Evolutionary conservation across 805 yeast species (phyloP).

Genomic region (Candida awuae): DNA sequence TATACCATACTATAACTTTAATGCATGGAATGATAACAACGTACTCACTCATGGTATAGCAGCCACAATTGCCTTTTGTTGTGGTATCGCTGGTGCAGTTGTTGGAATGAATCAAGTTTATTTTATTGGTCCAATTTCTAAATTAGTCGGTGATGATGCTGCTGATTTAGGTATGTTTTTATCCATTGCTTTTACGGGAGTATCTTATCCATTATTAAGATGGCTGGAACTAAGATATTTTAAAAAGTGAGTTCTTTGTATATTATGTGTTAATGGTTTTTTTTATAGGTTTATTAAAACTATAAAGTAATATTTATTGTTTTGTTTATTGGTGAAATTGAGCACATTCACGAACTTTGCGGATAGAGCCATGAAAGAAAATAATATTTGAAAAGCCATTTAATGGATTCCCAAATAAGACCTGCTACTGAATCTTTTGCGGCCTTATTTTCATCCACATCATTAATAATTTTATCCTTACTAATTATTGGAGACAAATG

Average conservation of each 20-base stretch:
- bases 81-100: slow-evolving; percentile 76
- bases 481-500: too few species aligned
- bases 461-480: too few species aligned
- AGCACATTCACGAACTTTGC: background rate
- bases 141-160: slow-evolving; percentile 52
- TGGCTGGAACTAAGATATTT: slow-evolving; percentile 53
- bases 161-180: slow-evolving; percentile 83
- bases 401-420: slow-evolving; percentile 14
- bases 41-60: slow-evolving; percentile 66
- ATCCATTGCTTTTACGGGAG: slow-evolving; percentile 60
- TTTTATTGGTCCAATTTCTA: slow-evolving; percentile 71
- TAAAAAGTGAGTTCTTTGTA: slow-evolving; percentile 26
- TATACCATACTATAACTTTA: slow-evolving; percentile 55
- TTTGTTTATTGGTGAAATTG: background rate
- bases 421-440: too few species aligned
- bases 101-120: slow-evolving; percentile 85
- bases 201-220: slow-evolving; percentile 58
- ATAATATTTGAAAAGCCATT: slow-evolving; percentile 16
- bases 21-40: slow-evolving; percentile 57
- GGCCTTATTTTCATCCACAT: too few species aligned
- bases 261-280: background rate
- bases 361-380: slow-evolving; percentile 13
- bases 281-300: background rate
- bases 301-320: background rate
- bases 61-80: slow-evolving; percentile 52